Percentiles rank a stretch among this genome's conserved stretches.
phyloP scores from a whole-genome alignment of 495 filamentous ascomycete genomes.

The Daldinia decipiens region DNA sequence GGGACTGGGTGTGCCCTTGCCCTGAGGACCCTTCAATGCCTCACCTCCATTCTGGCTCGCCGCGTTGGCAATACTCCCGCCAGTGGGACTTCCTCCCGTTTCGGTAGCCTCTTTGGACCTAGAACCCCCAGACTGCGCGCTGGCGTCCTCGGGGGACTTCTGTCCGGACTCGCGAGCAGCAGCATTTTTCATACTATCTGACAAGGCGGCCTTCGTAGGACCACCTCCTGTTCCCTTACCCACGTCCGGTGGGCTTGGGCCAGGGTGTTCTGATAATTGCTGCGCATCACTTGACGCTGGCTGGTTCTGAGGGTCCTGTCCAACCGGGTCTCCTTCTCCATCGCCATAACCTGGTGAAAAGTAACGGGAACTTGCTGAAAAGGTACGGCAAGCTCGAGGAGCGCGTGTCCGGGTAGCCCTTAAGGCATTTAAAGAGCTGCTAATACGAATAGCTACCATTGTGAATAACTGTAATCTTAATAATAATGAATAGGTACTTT shows the following conservation, averaged over 20 bases:
- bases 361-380: slow-evolving; percentile 25
- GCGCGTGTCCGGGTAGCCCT: slow-evolving; percentile 34
- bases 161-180: slow-evolving; percentile 26
- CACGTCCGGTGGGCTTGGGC: slow-evolving; percentile 47
- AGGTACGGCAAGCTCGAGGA: slow-evolving; percentile 35
- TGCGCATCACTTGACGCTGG: slow-evolving; percentile 38
- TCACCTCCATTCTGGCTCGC: slow-evolving; percentile 54
- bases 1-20: slow-evolving; percentile 53
- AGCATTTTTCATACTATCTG: slow-evolving; percentile 42
- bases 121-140: slow-evolving; percentile 57
- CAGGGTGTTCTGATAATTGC: slow-evolving; percentile 49
- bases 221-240: slow-evolving; percentile 43
- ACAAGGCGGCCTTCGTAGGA: slow-evolving; percentile 42
- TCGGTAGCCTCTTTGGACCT: slow-evolving; percentile 58
- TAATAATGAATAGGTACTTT: background rate
- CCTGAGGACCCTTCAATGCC: slow-evolving; percentile 54
- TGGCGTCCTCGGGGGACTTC: slow-evolving; percentile 53
- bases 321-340: slow-evolving; percentile 48
- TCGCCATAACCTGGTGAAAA: slow-evolving; percentile 49
- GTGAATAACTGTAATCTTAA: slow-evolving; percentile 7
- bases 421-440: slow-evolving; percentile 34
- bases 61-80: slow-evolving; percentile 47
- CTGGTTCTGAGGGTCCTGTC: slow-evolving; percentile 48
- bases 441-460: slow-evolving; percentile 43
- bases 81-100: slow-evolving; percentile 45